These are phyloP conservation scores for Linnemannia exigua DNA, from an alignment of 192 early-diverging fungal species.

Conservation along the genomic window DNA sequence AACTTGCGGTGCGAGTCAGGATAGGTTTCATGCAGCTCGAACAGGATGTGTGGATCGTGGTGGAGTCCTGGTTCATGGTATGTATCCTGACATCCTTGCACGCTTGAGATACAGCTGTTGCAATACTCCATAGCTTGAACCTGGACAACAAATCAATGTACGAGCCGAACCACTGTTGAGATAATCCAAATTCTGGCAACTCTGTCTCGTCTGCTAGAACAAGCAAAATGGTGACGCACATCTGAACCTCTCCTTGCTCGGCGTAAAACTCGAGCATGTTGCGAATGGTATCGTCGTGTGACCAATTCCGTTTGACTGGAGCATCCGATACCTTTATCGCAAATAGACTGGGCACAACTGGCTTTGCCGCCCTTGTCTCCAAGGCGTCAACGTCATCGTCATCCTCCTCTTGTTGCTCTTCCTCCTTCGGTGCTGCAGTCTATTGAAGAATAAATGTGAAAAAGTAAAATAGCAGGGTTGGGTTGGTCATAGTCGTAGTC, in stretches of 20 bases:
- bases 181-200: conserved; percentile 38
- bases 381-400: conserved; percentile 19
- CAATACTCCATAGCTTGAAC: conserved; percentile 78
- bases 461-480: not conserved
- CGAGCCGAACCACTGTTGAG: conserved; percentile 76
- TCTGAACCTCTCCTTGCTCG: conserved; percentile 86
- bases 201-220: conserved; percentile 66
- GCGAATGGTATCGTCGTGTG: conserved; percentile 62
- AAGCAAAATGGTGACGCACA: conserved; percentile 79
- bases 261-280: conserved; percentile 80
- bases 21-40: conserved; percentile 77
- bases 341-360: conserved; percentile 42
- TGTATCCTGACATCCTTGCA: conserved; percentile 52
- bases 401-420: not conserved
- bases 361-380: conserved; percentile 3
- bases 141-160: conserved; percentile 83
- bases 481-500: too few relatives aligned
- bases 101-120: conserved; percentile 71
- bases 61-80: conserved; percentile 70
- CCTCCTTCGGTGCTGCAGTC: not conserved
- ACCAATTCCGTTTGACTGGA: conserved; percentile 53
- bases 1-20: conserved; percentile 37
- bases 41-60: conserved; percentile 79
- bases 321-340: conserved; percentile 56
- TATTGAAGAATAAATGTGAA: not conserved